phyloP scores from a whole-genome alignment of 2,329 filamentous ascomycete species.

The Clarireedia paspali region DNA sequence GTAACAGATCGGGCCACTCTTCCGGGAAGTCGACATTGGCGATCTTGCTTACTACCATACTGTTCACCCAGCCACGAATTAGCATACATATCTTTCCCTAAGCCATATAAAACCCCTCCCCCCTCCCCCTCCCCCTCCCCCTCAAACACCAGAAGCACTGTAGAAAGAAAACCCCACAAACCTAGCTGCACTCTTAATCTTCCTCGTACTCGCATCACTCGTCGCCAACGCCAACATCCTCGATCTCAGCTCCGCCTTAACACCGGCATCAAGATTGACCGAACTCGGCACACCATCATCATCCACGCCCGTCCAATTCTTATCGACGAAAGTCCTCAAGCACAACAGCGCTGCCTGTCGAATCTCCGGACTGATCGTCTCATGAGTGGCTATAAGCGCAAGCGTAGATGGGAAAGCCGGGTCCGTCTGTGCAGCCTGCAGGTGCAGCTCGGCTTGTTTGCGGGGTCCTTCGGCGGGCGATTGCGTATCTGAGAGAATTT shows the following conservation, averaged over 20 bases:
- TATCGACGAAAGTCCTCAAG: conserved; percentile 75
- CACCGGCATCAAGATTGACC: conserved; percentile 62
- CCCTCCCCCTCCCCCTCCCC: not conserved
- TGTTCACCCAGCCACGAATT: conserved; percentile 25
- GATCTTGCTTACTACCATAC: conserved; percentile 82
- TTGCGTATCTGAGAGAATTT: conserved; percentile 82
- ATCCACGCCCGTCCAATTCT: conserved; percentile 72
- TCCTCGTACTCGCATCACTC: conserved; percentile 64
- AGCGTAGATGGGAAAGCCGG: conserved; percentile 72
- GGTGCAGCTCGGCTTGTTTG: conserved; percentile 67
- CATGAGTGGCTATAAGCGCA: conserved; percentile 71
- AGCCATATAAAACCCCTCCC: not conserved
- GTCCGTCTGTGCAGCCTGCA: conserved; percentile 39
- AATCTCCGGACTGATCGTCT: conserved; percentile 62
- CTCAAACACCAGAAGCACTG: not conserved
- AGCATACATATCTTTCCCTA: not conserved
- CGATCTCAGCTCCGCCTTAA: conserved; percentile 66
- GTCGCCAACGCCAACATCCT: conserved; percentile 71
- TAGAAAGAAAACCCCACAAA: conserved; percentile 36
- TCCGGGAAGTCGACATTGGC: conserved; percentile 90
- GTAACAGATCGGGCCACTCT: conserved; percentile 85
- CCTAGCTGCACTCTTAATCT: conserved; percentile 83
- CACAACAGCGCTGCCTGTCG: conserved; percentile 77
- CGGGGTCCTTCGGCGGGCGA: conserved; percentile 66
- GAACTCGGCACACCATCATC: conserved; percentile 45